phyloP scores from a whole-genome alignment of 352 stramenopile genomes.

The Pythium phragmitis region DNA sequence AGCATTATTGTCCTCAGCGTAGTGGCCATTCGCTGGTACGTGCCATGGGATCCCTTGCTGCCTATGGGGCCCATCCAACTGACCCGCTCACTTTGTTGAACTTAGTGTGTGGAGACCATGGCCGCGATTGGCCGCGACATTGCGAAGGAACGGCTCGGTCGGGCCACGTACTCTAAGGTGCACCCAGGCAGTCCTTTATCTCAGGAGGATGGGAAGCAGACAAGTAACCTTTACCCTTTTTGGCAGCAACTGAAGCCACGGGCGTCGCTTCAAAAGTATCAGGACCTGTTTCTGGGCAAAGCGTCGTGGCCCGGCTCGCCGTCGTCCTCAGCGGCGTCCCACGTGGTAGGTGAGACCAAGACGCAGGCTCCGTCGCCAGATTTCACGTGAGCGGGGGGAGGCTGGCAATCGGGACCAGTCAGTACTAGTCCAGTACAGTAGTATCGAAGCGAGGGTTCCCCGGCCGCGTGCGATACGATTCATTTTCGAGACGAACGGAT shows the following conservation, averaged over 20 bases:
- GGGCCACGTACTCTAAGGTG: slow-evolving; percentile 64
- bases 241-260: slow-evolving; percentile 46
- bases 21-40: slow-evolving; percentile 65
- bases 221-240: background rate
- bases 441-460: too few species aligned
- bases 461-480: too few species aligned
- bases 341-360: background rate
- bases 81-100: background rate
- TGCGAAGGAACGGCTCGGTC: slow-evolving; percentile 56
- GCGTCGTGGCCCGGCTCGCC: slow-evolving; percentile 65
- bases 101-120: slow-evolving; percentile 71
- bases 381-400: background rate
- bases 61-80: background rate
- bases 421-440: too few species aligned
- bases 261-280: slow-evolving; percentile 65
- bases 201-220: background rate
- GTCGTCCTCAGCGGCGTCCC: background rate
- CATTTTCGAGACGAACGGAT: background rate
- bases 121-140: slow-evolving; percentile 53
- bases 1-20: slow-evolving; percentile 69
- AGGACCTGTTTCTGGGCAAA: slow-evolving; percentile 59
- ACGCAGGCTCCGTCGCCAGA: background rate
- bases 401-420: background rate
- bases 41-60: background rate
- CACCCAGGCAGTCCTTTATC: background rate